Evolutionary conservation across 2,329 filamentous ascomycete genomes (phyloP).

Genomic region (Trichophyton simii): DNA sequence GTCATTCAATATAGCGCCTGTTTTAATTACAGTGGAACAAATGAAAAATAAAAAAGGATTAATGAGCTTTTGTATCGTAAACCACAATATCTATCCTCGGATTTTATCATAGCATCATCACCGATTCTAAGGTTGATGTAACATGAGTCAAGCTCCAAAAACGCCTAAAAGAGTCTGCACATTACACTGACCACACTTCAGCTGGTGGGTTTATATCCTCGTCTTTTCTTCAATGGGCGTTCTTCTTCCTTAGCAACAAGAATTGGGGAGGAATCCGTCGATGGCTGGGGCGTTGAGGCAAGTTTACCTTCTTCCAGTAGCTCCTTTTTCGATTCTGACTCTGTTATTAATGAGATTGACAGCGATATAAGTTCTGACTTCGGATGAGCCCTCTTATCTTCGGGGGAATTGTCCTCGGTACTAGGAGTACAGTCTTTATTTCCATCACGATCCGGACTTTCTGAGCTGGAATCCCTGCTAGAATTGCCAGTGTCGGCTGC

Average conservation of each 20-base stretch:
- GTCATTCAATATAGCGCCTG: not conserved
- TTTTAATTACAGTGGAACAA: not conserved
- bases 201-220: conserved; percentile 17
- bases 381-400: not conserved
- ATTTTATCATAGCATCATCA: not conserved
- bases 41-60: not conserved
- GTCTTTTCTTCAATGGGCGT: conserved; percentile 25
- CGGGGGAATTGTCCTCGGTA: not conserved
- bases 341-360: conserved; percentile 22
- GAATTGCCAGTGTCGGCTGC: not conserved
- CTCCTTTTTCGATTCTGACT: conserved; percentile 7
- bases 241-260: conserved; percentile 18
- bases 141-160: not conserved
- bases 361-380: conserved; percentile 20
- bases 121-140: not conserved
- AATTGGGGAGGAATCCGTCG: not conserved
- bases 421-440: not conserved
- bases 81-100: not conserved
- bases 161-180: not conserved
- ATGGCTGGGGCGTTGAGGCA: not conserved
- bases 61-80: not conserved
- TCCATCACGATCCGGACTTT: not conserved
- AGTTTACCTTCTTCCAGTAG: not conserved
- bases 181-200: not conserved
- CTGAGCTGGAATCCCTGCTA: not conserved